Evolutionary conservation across 352 stramenopile species (phyloP).

Genomic region (Globisporangium apiculatum): DNA sequence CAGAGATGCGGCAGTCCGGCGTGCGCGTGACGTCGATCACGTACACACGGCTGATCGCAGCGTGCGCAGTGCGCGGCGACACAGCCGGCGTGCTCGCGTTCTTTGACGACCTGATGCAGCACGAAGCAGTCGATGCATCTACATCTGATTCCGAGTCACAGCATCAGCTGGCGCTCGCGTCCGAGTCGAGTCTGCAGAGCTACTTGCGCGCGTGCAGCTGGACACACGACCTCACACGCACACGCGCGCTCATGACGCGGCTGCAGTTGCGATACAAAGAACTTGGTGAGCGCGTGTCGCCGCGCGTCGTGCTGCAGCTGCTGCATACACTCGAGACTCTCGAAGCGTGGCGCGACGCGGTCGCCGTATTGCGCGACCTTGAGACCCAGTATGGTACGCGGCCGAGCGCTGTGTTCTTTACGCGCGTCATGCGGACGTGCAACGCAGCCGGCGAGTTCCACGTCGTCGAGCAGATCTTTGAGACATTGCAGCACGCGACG

Average conservation of each 20-base stretch:
- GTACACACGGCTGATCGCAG: slow-evolving; percentile 30
- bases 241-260: slow-evolving; percentile 23
- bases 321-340: slow-evolving; percentile 39
- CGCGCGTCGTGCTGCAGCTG: slow-evolving; percentile 30
- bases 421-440: slow-evolving; percentile 57
- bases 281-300: slow-evolving; percentile 11
- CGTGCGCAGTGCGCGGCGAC: slow-evolving; percentile 34
- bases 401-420: slow-evolving; percentile 43
- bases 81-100: slow-evolving; percentile 26
- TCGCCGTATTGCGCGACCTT: slow-evolving; percentile 42
- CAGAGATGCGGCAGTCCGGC: slow-evolving; percentile 22
- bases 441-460: slow-evolving; percentile 46
- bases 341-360: slow-evolving; percentile 36
- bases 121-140: neutral
- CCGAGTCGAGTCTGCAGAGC: slow-evolving; percentile 25
- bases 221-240: slow-evolving; percentile 22
- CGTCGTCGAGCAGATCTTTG: slow-evolving; percentile 54
- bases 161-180: slow-evolving; percentile 13
- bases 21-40: slow-evolving; percentile 10
- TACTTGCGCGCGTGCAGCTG: slow-evolving; percentile 33
- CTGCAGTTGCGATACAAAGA: slow-evolving; percentile 32
- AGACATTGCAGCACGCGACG: slow-evolving; percentile 48
- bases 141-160: neutral
- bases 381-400: slow-evolving; percentile 26
- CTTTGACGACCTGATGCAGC: slow-evolving; percentile 18